These are phyloP conservation scores for Capsella bursapastoris DNA, from an alignment of 345 rosid genomes.

Conservation along the genomic window DNA sequence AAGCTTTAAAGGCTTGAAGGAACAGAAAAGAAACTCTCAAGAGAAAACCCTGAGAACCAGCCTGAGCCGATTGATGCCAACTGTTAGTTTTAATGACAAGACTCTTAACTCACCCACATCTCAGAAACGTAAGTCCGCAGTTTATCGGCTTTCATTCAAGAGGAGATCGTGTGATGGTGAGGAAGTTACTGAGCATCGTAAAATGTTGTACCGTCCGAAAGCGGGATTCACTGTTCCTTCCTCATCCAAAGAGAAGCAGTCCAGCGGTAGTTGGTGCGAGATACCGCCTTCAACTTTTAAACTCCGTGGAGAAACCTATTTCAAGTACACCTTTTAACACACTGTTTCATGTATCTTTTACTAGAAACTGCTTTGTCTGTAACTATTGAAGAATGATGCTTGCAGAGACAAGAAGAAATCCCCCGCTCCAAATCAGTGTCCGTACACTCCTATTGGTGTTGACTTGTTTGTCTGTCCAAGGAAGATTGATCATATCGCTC, in stretches of 20 bases:
- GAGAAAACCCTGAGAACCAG: constrained; percentile 48
- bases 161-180: constrained; percentile 69
- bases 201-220: constrained; percentile 57
- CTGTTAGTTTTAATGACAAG: constrained; percentile 54
- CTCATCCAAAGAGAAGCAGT: constrained; percentile 56
- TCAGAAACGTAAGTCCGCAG: constrained; percentile 56
- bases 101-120: constrained; percentile 47
- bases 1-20: constrained; percentile 51
- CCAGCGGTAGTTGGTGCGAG: constrained; percentile 65
- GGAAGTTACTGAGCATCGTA: constrained; percentile 57
- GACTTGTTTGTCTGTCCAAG: constrained; percentile 74
- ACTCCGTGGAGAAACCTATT: constrained; percentile 71
- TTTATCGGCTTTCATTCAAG: constrained; percentile 62
- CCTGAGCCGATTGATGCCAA: constrained; percentile 48
- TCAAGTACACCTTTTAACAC: constrained; percentile 49
- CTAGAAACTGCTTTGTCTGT: not conserved
- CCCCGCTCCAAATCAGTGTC: constrained; percentile 64
- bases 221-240: constrained; percentile 69
- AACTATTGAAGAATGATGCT: constrained; percentile 23
- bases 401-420: constrained; percentile 86
- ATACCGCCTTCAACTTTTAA: constrained; percentile 72
- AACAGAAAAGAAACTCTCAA: constrained; percentile 48
- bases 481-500: constrained; percentile 91
- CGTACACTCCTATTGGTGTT: constrained; percentile 78
- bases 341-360: constrained; percentile 4